Evolutionary conservation across 352 stramenopile genomes (phyloP).

Genomic region (Globisporangium camurandrum): DNA sequence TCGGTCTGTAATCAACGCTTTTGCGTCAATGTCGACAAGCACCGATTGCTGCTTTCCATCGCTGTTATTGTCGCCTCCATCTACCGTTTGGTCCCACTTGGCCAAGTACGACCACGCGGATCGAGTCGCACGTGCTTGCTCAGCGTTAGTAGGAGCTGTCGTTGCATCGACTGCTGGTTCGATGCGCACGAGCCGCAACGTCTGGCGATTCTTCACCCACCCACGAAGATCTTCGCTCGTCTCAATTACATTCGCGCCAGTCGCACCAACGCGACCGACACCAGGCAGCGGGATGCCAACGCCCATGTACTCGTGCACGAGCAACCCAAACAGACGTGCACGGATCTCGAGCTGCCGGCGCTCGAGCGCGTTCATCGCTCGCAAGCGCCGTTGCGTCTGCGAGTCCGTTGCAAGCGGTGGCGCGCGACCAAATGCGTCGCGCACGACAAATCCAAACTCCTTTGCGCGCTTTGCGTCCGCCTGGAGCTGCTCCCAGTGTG

Average conservation of each 20-base stretch:
- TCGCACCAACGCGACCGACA: slow-evolving; percentile 15
- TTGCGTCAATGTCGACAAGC: slow-evolving; percentile 24
- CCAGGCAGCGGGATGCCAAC: slow-evolving; percentile 54
- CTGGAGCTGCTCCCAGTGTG: slow-evolving; percentile 28
- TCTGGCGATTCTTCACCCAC: slow-evolving; percentile 45
- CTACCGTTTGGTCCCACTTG: slow-evolving; percentile 10
- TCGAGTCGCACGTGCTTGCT: slow-evolving; percentile 4
- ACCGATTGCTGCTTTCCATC: slow-evolving; percentile 7
- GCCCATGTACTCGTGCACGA: slow-evolving; percentile 53
- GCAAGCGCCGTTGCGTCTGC: slow-evolving; percentile 23
- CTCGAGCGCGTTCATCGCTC: slow-evolving; percentile 39
- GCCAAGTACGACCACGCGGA: slow-evolving; percentile 28
- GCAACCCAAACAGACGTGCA: slow-evolving; percentile 43
- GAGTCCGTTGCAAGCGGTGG: slow-evolving; percentile 34
- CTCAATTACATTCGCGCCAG: slow-evolving; percentile 21
- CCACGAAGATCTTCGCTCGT: slow-evolving; percentile 44
- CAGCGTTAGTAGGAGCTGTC: background rate
- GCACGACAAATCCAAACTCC: slow-evolving; percentile 24
- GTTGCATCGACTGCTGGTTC: background rate
- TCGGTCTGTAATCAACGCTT: slow-evolving; percentile 21
- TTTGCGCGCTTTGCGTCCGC: slow-evolving; percentile 24
- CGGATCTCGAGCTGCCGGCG: slow-evolving; percentile 39
- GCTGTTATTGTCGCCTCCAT: background rate
- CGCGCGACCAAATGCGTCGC: slow-evolving; percentile 34
- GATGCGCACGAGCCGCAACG: slow-evolving; percentile 20